A percentile compares a stretch with the other conserved stretches of the same genome.
These are phyloP conservation scores for Cynanchum wilfordii DNA, from an alignment of 257 asterid genomes.

Conservation along the genomic window DNA sequence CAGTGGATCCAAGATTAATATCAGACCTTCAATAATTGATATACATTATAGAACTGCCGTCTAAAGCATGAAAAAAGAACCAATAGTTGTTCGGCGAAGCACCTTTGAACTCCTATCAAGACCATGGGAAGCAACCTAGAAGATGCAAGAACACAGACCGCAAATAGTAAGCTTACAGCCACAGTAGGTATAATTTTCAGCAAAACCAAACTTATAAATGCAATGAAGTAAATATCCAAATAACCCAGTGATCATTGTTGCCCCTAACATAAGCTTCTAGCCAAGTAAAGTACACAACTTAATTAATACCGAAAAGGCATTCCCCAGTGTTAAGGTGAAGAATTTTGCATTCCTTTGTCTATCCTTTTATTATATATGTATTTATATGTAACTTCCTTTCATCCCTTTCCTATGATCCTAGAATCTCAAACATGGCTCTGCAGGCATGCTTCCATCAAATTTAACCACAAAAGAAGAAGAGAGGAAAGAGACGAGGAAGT, in stretches of 20 bases:
- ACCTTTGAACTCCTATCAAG: conserved; percentile 92
- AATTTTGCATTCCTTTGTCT: neutral
- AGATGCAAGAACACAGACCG: conserved; percentile 18
- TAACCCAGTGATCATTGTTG: neutral
- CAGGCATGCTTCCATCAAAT: neutral
- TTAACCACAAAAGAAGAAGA: neutral
- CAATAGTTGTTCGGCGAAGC: conserved; percentile 82
- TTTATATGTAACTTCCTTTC: neutral
- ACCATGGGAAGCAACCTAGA: conserved; percentile 96
- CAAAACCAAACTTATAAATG: too few relatives aligned
- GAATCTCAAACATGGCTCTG: neutral
- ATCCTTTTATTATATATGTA: neutral
- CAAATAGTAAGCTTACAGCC: neutral
- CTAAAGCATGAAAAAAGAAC: conserved; percentile 73
- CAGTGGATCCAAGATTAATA: conserved; percentile 15
- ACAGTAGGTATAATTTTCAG: neutral
- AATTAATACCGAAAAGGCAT: neutral
- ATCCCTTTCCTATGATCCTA: neutral
- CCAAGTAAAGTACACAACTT: neutral
- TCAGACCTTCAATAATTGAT: conserved; percentile 35
- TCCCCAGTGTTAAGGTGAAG: neutral
- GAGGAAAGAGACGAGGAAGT: neutral
- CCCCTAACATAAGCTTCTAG: neutral
- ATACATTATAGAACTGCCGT: conserved; percentile 26
- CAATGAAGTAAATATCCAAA: neutral